Evolutionary conservation across 2,329 filamentous ascomycete species (phyloP).

Genomic region (Colletotrichum noveboracense): DNA sequence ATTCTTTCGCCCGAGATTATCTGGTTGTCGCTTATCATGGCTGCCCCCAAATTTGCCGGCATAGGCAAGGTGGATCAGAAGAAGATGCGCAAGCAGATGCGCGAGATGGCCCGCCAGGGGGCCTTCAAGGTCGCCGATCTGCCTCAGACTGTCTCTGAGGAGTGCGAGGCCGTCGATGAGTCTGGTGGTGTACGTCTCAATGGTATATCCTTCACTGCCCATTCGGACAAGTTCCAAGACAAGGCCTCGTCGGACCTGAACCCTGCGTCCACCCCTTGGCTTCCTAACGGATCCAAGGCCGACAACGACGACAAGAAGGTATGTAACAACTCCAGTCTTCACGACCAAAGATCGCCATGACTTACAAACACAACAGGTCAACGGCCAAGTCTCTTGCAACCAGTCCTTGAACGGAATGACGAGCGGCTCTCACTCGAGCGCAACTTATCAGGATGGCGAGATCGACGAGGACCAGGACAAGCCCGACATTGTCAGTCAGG

Average conservation of each 20-base stretch:
- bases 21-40: background rate
- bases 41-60: background rate
- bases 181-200: constrained; percentile 12
- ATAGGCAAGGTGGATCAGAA: background rate
- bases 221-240: background rate
- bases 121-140: background rate
- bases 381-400: background rate
- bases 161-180: constrained; percentile 1
- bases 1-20: background rate
- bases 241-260: constrained; percentile 8
- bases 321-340: background rate
- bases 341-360: background rate
- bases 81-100: background rate
- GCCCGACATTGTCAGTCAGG: too few species aligned
- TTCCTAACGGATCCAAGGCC: background rate
- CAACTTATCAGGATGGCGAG: background rate
- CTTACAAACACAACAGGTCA: background rate
- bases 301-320: background rate
- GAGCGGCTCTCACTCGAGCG: background rate
- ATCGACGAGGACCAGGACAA: background rate
- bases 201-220: background rate
- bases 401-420: background rate
- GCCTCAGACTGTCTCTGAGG: background rate
- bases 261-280: constrained; percentile 15
- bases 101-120: background rate